phyloP scores from a whole-genome alignment of 2,329 filamentous ascomycete genomes.

The Zalaria sp. region DNA sequence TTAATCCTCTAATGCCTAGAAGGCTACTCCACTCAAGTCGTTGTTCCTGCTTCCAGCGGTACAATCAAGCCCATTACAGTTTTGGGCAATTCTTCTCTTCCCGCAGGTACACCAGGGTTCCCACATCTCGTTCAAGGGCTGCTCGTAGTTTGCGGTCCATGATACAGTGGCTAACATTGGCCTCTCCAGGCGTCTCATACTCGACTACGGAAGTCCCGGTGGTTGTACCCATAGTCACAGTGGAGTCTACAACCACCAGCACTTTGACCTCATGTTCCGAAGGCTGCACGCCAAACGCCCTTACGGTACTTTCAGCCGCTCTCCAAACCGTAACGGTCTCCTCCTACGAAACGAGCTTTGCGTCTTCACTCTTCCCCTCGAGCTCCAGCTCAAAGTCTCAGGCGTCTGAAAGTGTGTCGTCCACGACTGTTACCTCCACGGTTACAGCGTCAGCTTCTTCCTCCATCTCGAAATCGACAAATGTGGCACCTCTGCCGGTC shows the following conservation, averaged over 20 bases:
- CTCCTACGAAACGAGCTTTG: conserved; percentile 2
- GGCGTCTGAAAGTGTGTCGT: not conserved
- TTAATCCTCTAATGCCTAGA: not conserved
- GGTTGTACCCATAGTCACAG: conserved; percentile 6
- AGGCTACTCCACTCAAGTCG: not conserved
- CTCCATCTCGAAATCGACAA: not conserved
- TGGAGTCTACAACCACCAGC: conserved; percentile 3
- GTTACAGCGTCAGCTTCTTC: not conserved
- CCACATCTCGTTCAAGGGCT: not conserved
- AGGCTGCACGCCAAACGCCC: conserved; percentile 3
- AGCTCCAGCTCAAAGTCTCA: not conserved
- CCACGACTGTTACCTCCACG: not conserved
- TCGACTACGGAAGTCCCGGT: conserved; percentile 6
- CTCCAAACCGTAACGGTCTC: conserved; percentile 5
- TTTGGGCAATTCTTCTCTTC: not conserved
- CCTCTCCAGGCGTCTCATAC: conserved; percentile 2
- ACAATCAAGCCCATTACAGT: not conserved
- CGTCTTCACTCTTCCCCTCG: conserved; percentile 1
- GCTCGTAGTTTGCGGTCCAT: not conserved
- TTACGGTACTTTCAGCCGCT: conserved; percentile 6
- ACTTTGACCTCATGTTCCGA: conserved; percentile 5
- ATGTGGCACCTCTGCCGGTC: conserved; percentile 1
- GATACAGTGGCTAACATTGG: not conserved
- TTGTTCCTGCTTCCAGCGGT: not conserved
- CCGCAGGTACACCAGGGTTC: not conserved